phyloP scores from a whole-genome alignment of 2,329 filamentous ascomycete species.

The Diaporthe sp. region DNA sequence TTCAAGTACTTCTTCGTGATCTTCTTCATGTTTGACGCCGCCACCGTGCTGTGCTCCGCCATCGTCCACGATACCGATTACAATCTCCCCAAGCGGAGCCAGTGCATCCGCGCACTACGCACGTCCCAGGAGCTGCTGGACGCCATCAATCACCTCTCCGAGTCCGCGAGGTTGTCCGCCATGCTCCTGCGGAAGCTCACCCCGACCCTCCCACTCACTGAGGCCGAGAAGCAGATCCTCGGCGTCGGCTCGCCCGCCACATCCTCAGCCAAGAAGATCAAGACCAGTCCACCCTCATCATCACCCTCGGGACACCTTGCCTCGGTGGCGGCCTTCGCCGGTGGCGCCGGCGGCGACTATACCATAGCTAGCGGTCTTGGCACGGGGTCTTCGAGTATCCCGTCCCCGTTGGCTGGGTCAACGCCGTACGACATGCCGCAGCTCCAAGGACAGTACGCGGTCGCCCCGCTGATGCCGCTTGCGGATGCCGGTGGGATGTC shows the following conservation, averaged over 20 bases:
- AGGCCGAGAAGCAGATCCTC: conserved; percentile 22
- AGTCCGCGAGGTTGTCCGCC: conserved; percentile 31
- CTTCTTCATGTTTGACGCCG: conserved; percentile 46
- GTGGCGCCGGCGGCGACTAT: conserved; percentile 5
- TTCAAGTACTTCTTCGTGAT: conserved; percentile 44
- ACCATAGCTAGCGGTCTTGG: not conserved
- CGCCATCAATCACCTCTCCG: conserved; percentile 25
- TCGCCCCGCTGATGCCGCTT: not conserved
- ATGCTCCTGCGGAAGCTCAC: conserved; percentile 30
- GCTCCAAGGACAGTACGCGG: not conserved
- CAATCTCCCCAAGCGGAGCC: conserved; percentile 41
- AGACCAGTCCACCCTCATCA: not conserved
- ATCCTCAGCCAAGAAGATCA: conserved; percentile 21
- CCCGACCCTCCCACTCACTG: conserved; percentile 23
- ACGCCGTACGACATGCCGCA: not conserved
- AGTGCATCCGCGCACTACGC: conserved; percentile 26
- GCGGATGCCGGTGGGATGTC: not conserved
- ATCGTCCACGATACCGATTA: conserved; percentile 41
- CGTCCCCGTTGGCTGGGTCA: not conserved
- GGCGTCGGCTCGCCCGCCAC: not conserved
- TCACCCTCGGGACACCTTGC: not conserved
- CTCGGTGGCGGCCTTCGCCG: not conserved
- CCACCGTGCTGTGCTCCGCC: conserved; percentile 43
- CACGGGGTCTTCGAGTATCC: not conserved
- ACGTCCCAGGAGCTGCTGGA: conserved; percentile 34